Conservation (phyloP, 2,329 filamentous ascomycete genomes). For the Parastagonospora avenae region DNA sequence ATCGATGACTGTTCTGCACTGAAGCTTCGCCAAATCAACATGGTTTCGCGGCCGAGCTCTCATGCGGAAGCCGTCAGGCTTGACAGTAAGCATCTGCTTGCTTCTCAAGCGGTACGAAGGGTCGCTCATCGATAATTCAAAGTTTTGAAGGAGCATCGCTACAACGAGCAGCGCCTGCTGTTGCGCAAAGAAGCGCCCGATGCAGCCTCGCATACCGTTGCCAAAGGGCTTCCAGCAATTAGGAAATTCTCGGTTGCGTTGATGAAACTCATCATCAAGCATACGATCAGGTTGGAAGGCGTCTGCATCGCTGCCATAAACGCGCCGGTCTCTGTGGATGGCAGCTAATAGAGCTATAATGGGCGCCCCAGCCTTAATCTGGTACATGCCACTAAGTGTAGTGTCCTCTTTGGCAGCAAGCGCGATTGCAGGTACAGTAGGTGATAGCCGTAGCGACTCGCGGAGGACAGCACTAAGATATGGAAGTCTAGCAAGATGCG, state of each 20-base stretch:
- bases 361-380: conserved; percentile 40
- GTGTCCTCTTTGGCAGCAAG: conserved; percentile 41
- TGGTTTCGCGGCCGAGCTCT: background rate
- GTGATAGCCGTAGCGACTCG: conserved; percentile 62
- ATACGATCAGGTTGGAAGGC: conserved; percentile 56
- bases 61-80: background rate
- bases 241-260: conserved; percentile 45
- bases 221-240: conserved; percentile 64
- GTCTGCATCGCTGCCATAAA: conserved; percentile 53
- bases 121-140: conserved; percentile 68
- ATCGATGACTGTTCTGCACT: background rate
- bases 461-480: conserved; percentile 62
- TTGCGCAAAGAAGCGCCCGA: conserved; percentile 75
- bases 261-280: conserved; percentile 50
- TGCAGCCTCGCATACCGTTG: conserved; percentile 72
- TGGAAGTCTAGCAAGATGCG: conserved; percentile 57
- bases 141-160: conserved; percentile 66
- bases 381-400: conserved; percentile 45
- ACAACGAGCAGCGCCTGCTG: conserved; percentile 60
- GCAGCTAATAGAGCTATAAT: conserved; percentile 40
- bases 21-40: background rate
- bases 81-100: background rate
- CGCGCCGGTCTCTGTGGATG: conserved; percentile 49
- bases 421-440: conserved; percentile 59
- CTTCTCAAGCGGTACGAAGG: conserved; percentile 60